Conservation (phyloP, 75 land plant genomes). For the Ceratopteris richardii region DNA sequence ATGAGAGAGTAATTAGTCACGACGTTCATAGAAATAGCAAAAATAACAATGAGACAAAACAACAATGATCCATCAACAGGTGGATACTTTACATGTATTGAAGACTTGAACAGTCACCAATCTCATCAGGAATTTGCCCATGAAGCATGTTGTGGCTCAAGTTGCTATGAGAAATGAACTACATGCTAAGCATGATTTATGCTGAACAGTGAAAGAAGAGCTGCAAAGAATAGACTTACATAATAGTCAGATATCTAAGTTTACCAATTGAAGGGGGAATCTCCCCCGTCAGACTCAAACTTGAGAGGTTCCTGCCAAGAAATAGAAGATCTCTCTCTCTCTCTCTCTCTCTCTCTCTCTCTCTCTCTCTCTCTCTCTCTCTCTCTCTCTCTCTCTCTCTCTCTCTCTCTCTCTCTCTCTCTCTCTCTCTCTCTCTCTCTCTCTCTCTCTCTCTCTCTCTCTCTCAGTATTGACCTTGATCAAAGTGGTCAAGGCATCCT, state of each 20-base stretch:
- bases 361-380: no score
- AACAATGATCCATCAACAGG: background rate
- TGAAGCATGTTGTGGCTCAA: slow-evolving; percentile 58
- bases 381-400: no score
- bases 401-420: no score
- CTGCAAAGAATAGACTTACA: slow-evolving; percentile 33
- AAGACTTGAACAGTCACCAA: slow-evolving; percentile 74
- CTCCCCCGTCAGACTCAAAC: slow-evolving; percentile 75
- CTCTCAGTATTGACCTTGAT: no score
- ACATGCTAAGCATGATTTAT: background rate
- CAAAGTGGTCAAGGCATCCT: no score
- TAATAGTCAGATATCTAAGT: slow-evolving; percentile 46
- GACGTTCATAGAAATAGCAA: background rate
- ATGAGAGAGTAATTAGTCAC: background rate
- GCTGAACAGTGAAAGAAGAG: background rate
- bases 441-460: no score
- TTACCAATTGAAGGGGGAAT: slow-evolving; percentile 93
- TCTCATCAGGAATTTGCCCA: slow-evolving; percentile 93
- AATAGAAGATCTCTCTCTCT: no score
- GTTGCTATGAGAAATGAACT: slow-evolving; percentile 35
- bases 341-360: no score
- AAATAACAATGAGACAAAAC: background rate
- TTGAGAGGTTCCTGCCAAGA: slow-evolving; percentile 65
- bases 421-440: no score
- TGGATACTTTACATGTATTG: slow-evolving; percentile 41